Base-by-base conservation (phyloP, 371 early-diverging fungal species). In the Capillidium rhysosporum region DNA sequence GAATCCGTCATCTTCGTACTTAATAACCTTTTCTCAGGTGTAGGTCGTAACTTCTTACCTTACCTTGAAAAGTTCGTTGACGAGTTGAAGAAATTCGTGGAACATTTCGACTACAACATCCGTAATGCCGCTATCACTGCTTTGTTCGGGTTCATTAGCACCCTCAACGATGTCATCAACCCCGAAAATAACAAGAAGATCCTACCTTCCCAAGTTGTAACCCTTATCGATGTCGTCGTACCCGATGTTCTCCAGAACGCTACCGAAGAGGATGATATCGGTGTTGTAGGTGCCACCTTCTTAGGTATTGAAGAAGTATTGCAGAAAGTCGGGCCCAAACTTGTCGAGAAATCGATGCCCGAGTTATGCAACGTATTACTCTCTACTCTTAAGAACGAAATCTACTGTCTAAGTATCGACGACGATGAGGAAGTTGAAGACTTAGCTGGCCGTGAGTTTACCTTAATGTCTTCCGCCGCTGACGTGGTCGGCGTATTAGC, bases 1-100 rank as follows among this genome's bases (percentile, higher is more conserved):
- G 89, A 89, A 59, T 79, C 83, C 46, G 89, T 91, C 16, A 81
- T 82, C 24, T 87, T 86, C 59, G 83, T 85, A 1, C 70, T 85
- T 41, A 89, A 84, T 44, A 87, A 89, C 61, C 60, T 92, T 25
- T 90, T 92, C 67, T 76, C 76, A 51, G 75, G 79, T 56, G 83
- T 92, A 0, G 62, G 72, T 2, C 48, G 69, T 0, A 72, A 78
- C 41, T 91, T 89, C 61, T 63, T 91, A 66, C 89, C 92, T 2
- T 89, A 86, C 57, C 78, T 89, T n/a, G 7, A 34, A 12, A 34
- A 34, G 34, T 34, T 34, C 12, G 34, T 34, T 12, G 34, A 34
- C 34, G 34, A 34, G 34, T 12, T 34, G 12, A 12, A 7, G 4
- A 12, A 12, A 4, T 34, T 34, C 12, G 34, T 34, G 7, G 34